These are phyloP conservation scores for Pyrenophora tritici-repentis DNA, from an alignment of 2,329 filamentous ascomycete species.

Conservation along the genomic window DNA sequence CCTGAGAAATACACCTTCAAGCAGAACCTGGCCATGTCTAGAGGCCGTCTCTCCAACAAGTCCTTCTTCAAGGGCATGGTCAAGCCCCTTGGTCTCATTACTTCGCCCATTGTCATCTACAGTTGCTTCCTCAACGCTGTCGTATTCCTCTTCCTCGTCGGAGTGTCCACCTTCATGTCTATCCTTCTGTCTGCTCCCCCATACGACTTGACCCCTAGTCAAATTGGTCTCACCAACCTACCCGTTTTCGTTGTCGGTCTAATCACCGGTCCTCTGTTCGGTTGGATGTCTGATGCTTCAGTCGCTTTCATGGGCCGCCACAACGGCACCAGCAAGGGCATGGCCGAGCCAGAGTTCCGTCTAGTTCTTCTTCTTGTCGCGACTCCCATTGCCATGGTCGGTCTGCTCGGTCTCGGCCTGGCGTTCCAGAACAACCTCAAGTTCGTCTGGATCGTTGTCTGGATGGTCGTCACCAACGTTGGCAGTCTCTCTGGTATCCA, in stretches of 20 bases:
- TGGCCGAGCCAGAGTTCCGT: constrained; percentile 20
- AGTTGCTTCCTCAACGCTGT: constrained; percentile 18
- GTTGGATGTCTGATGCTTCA: constrained; percentile 18
- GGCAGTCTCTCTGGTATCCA: constrained; percentile 11
- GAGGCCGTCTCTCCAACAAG: constrained; percentile 12
- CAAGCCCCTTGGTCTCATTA: constrained; percentile 16
- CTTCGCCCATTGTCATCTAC: constrained; percentile 16
- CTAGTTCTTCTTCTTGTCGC: constrained; percentile 15
- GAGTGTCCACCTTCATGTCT: constrained; percentile 15
- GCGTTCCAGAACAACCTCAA: constrained; percentile 9
- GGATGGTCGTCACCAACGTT: constrained; percentile 13
- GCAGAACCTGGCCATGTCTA: constrained; percentile 9
- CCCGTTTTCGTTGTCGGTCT: constrained; percentile 15
- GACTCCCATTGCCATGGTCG: constrained; percentile 13
- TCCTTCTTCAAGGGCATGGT: constrained; percentile 18
- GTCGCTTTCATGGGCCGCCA: constrained; percentile 14
- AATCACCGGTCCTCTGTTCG: constrained; percentile 12
- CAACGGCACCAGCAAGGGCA: constrained; percentile 16
- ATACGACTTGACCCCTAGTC: constrained; percentile 14
- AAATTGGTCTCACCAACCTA: constrained; percentile 20
- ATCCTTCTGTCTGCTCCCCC: constrained; percentile 17
- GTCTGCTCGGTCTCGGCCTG: constrained; percentile 12
- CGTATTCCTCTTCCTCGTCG: constrained; percentile 16
- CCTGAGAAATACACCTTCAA: constrained; percentile 7
- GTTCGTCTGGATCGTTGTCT: constrained; percentile 16